Conservation (phyloP, 2,329 filamentous ascomycete species). For the Sclerotinia sclerotiorum region DNA sequence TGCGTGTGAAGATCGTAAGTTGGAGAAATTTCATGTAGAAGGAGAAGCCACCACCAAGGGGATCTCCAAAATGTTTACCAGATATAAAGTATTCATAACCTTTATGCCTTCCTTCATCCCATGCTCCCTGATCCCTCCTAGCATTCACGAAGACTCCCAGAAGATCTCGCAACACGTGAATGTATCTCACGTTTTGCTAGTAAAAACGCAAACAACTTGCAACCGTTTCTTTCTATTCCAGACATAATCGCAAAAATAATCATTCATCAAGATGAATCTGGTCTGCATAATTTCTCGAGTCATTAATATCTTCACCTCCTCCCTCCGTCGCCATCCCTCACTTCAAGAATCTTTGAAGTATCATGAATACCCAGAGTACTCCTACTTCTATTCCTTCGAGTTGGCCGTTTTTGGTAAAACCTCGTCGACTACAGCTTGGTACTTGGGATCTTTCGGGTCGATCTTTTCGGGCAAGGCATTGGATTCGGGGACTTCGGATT, state of each 20-base stretch:
- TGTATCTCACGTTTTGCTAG: slow-evolving; percentile 25
- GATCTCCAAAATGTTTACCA: slow-evolving; percentile 26
- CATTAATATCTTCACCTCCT: slow-evolving; percentile 24
- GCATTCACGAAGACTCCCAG: slow-evolving; percentile 20
- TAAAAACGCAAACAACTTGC: slow-evolving; percentile 30
- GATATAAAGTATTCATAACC: slow-evolving; percentile 25
- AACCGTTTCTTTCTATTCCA: slow-evolving; percentile 30
- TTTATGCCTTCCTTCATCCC: slow-evolving; percentile 14
- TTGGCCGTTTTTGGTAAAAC: slow-evolving; percentile 19
- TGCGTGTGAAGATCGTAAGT: slow-evolving; percentile 39
- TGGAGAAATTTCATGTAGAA: slow-evolving; percentile 29
- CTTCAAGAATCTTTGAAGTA: slow-evolving; percentile 12
- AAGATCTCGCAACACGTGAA: slow-evolving; percentile 29
- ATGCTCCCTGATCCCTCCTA: slow-evolving; percentile 19
- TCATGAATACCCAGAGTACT: not conserved
- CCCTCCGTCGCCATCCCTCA: slow-evolving; percentile 15
- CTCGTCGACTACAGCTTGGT: slow-evolving; percentile 30
- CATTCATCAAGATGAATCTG: slow-evolving; percentile 32
- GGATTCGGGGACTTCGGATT: slow-evolving; percentile 17
- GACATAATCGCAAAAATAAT: slow-evolving; percentile 29
- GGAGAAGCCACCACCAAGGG: slow-evolving; percentile 28
- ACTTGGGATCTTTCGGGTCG: slow-evolving; percentile 31
- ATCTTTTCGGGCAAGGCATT: slow-evolving; percentile 27
- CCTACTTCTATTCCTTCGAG: slow-evolving; percentile 18
- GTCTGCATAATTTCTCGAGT: slow-evolving; percentile 22